A percentile compares a stretch with the other conserved stretches of the same genome.
These are phyloP conservation scores for Suhomyces chickasaworum DNA, from an alignment of 1,139 yeast species.

Conservation along the genomic window DNA sequence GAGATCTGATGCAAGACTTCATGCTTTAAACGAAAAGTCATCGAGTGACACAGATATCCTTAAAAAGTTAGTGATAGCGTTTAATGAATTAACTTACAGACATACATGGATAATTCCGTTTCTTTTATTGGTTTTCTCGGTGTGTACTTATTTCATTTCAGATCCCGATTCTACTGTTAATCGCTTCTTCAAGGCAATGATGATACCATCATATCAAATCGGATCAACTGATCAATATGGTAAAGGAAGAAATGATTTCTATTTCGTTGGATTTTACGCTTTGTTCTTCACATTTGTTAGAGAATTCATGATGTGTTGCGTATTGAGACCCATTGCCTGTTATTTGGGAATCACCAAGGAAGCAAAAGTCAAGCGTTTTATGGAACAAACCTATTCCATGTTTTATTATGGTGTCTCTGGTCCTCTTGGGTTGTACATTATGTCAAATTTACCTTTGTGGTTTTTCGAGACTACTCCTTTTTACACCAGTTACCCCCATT, in stretches of 20 bases:
- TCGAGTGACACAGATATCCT: slow-evolving; percentile 45
- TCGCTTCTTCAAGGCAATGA: slow-evolving; percentile 59
- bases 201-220: slow-evolving; percentile 68
- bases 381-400: slow-evolving; percentile 90
- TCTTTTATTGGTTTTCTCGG: slow-evolving; percentile 42
- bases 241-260: slow-evolving; percentile 82
- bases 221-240: slow-evolving; percentile 66
- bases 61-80: slow-evolving; percentile 54
- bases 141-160: slow-evolving; percentile 44
- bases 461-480: slow-evolving; percentile 81
- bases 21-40: slow-evolving; percentile 30
- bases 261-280: slow-evolving; percentile 78
- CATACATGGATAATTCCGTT: slow-evolving; percentile 83
- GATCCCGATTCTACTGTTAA: slow-evolving; percentile 59
- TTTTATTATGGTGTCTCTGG: slow-evolving; percentile 81
- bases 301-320: slow-evolving; percentile 84
- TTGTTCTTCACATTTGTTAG: slow-evolving; percentile 86
- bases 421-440: slow-evolving; percentile 85
- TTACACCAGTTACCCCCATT: slow-evolving; percentile 82
- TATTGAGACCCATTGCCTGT: slow-evolving; percentile 72
- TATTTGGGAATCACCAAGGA: slow-evolving; percentile 54
- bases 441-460: slow-evolving; percentile 86
- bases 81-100: slow-evolving; percentile 62
- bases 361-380: slow-evolving; percentile 72
- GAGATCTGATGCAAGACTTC: slow-evolving; percentile 37